These are phyloP conservation scores for Stereum hirsutum DNA, from an alignment of 1,284 basidiomycete species.

Conservation along the genomic window DNA sequence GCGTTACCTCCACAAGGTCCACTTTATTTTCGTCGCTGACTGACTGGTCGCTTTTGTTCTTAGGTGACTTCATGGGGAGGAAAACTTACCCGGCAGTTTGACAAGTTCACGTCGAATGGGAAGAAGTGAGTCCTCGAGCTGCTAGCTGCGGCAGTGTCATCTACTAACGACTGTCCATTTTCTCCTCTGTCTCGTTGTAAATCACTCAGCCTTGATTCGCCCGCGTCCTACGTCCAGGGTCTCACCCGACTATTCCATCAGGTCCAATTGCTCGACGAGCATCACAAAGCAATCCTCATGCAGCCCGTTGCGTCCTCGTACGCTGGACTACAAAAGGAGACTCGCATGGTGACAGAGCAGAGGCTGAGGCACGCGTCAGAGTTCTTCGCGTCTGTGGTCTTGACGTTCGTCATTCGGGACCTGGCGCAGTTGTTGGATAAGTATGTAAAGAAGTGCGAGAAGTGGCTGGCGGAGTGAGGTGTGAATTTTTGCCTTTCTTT, in stretches of 20 bases:
- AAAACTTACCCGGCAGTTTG: slow-evolving; percentile 75
- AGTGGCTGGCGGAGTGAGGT: slow-evolving; percentile 68
- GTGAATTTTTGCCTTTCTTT: background rate
- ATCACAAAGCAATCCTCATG: slow-evolving; percentile 66
- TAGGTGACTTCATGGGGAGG: slow-evolving; percentile 67
- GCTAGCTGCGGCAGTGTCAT: slow-evolving; percentile 11
- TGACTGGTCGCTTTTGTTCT: slow-evolving; percentile 10
- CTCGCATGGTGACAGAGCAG: slow-evolving; percentile 59
- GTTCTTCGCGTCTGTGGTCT: slow-evolving; percentile 84
- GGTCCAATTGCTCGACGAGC: slow-evolving; percentile 80
- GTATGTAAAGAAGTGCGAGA: slow-evolving; percentile 84
- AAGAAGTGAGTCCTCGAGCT: slow-evolving; percentile 61
- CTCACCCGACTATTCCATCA: slow-evolving; percentile 70
- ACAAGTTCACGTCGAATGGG: slow-evolving; percentile 83
- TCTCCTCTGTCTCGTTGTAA: slow-evolving; percentile 8
- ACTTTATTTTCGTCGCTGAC: background rate
- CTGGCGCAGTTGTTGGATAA: slow-evolving; percentile 83
- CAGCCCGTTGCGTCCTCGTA: slow-evolving; percentile 64
- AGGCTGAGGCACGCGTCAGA: slow-evolving; percentile 78
- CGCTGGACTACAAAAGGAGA: slow-evolving; percentile 53
- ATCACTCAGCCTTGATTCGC: slow-evolving; percentile 69
- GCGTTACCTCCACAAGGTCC: slow-evolving; percentile 19
- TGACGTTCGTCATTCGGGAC: slow-evolving; percentile 87
- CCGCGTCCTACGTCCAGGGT: slow-evolving; percentile 76
- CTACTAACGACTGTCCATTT: too few relatives aligned